Evolutionary conservation across 257 asterid species (phyloP), one percentile per base, ranked within the genome.

Genomic region (Anisodus tanguticus): DNA sequence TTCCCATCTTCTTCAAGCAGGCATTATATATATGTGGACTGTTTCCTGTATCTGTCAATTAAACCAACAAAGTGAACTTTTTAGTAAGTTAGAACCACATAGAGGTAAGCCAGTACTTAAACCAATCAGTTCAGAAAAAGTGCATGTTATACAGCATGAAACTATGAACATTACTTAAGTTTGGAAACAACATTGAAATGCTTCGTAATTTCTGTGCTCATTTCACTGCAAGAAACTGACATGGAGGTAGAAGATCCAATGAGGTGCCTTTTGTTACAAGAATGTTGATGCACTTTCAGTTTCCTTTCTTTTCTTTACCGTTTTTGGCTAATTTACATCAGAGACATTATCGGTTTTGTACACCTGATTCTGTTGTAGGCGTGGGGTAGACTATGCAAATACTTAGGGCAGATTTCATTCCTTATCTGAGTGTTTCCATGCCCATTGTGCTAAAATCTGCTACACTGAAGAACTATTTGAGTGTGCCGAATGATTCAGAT

Each of bases 301-400:
- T 2, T 81, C 43, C 57, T 49, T 26, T 47, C 51, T 79, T 55
- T 17, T 13, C 9, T 37, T 53, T 26, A 45, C 9, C 6, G 15
- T 49, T 82, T 82, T 68, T 31, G 80, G 63, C 53, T 69, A 69
- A 47, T 51, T 55, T 83, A 51, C 53, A 64, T 51, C 31, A 59
- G 12, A 39, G 9, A 80, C 10, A n/a, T 81, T 5, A 66, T 66
- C 17, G n/a, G 7, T 81, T 58, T 55, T 9, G 4, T 51, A 26
- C 15, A 15, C 68, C 19, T 54, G n/a, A 13, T 55, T 22, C 49
- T 19, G 9, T 54, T 22, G 12, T 70, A 83, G 69, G 57, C 22
- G 19, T 54, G 85, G 70, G 70, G 81, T 63, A 37, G 81, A 31
- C 55, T 83, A 72, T 83, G 85, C 80, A 51, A 39, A 69, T 68